Evolutionary conservation across 208 protist genomes (phyloP).

Genomic region (Phytomonas sp.): DNA sequence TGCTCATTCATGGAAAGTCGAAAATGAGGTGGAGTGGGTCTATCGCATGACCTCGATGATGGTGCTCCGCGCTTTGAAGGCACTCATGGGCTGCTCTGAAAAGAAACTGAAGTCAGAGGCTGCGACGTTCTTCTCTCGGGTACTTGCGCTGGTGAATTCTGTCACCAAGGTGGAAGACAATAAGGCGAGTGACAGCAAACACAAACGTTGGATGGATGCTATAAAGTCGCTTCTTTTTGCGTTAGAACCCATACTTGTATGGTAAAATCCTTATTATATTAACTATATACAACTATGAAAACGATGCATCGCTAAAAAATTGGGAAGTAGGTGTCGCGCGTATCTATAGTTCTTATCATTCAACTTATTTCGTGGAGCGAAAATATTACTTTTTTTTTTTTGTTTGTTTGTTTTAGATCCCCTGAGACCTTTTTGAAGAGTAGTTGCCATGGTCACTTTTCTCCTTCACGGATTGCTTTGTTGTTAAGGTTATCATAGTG

Average conservation of each 20-base stretch:
- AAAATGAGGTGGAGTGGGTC: constrained; percentile 20
- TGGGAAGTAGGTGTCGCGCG: constrained; percentile 15
- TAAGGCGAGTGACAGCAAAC: background rate
- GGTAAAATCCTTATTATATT: background rate
- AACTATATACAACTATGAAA: background rate
- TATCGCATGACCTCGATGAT: constrained; percentile 35
- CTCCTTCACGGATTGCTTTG: background rate
- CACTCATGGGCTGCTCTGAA: background rate
- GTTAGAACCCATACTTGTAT: constrained; percentile 1
- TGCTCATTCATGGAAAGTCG: constrained; percentile 17
- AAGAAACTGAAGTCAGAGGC: background rate
- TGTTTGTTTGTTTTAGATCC: background rate
- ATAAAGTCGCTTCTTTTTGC: background rate
- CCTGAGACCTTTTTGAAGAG: background rate
- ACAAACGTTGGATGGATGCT: background rate
- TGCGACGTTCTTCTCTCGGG: background rate
- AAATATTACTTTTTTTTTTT: background rate
- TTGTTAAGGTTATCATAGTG: background rate
- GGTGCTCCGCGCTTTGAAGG: constrained; percentile 22
- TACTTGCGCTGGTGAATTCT: background rate
- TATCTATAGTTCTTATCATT: background rate
- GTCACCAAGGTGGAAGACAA: background rate
- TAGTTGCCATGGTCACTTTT: background rate
- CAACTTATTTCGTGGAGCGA: background rate
- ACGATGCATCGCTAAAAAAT: background rate